Conservation (phyloP, 345 rosid genomes). For the Zanthoxylum bungeanum region DNA sequence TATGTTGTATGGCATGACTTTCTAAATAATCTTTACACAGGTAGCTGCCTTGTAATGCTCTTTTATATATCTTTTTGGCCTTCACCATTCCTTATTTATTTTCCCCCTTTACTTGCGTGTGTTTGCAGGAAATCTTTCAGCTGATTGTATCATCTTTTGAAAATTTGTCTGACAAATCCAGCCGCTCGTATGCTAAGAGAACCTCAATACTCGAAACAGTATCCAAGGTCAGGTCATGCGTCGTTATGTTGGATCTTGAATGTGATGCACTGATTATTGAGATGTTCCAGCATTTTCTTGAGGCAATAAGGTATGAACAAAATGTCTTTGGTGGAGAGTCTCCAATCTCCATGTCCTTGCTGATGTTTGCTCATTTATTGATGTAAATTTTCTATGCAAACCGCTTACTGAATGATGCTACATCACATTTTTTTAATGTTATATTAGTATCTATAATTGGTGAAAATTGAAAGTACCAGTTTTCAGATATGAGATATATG, state of each 20-base stretch:
- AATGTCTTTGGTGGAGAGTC: too few species aligned
- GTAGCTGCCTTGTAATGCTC: background rate
- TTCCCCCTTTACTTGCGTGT: background rate
- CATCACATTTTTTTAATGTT: background rate
- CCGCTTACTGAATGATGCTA: background rate
- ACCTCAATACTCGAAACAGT: conserved; percentile 91
- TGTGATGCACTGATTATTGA: conserved; percentile 76
- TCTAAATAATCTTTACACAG: background rate
- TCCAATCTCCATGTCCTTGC: too few species aligned
- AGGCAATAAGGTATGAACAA: conserved; percentile 63
- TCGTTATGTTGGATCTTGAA: conserved; percentile 98
- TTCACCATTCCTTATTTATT: background rate
- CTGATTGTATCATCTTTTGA: conserved; percentile 90
- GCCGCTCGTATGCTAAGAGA: conserved; percentile 69
- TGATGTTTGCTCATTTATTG: background rate
- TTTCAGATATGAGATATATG: background rate
- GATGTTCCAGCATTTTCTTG: conserved; percentile 91
- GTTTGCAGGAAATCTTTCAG: conserved; percentile 78
- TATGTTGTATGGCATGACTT: conserved; percentile 18
- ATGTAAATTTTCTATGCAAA: background rate
- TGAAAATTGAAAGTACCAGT: background rate
- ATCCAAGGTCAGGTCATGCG: conserved; percentile 92
- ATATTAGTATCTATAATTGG: background rate
- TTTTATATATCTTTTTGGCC: background rate
- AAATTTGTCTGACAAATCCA: conserved; percentile 60